Evolutionary conservation across 225 moss, liverwort and hornwort genomes (phyloP), one percentile per base, ranked within the genome.

Genomic region (Takakia lepidozioides): DNA sequence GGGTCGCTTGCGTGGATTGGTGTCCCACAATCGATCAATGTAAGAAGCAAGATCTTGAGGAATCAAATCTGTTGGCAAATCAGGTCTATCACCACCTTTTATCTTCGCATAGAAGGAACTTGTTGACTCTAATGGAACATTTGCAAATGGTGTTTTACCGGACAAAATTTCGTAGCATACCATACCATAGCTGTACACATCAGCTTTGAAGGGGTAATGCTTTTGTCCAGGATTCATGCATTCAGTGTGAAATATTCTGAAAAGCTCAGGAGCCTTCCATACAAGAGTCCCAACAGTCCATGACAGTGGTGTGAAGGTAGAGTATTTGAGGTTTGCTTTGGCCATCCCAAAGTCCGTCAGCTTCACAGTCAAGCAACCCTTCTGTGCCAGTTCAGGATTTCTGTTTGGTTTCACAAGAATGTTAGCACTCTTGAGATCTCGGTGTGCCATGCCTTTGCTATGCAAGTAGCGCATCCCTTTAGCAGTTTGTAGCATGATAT

Each of bases 231-330:
- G 6, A 10, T 27, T 38, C 9, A 38, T 23, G 15, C 21, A 21
- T 25, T 75, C 68, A 14, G 20, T 3, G 13, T 39, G 48, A 3
- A 54, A 48, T n/a, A 67, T 18, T 58, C 46, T 49, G 42, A 68
- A 68, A 22, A 73, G 60, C 38, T 73, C 73, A 20, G 73, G 73
- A 7, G 73, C 73, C 63, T 56, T 73, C 63, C 63, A 73, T 5
- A 22, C 20, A 18, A 45, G 50, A 46, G 73, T 59, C 6, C 73
- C 68, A 48, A 23, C 43, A 25, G 51, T 64, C 24, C 3, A 24
- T 16, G 66, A 70, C 47, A 59, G 47, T 14, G 67, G 50, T 29
- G 63, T 55, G 36, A 26, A 60, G 0, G 73, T 73, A 1, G 63
- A 40, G 19, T 23, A 10, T 41, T 30, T 46, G 4, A 59, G 59